Percentiles rank a stretch among this genome's conserved stretches.
Evolutionary conservation across 345 rosid species (phyloP).

Genomic region (Cardamine occulta): DNA sequence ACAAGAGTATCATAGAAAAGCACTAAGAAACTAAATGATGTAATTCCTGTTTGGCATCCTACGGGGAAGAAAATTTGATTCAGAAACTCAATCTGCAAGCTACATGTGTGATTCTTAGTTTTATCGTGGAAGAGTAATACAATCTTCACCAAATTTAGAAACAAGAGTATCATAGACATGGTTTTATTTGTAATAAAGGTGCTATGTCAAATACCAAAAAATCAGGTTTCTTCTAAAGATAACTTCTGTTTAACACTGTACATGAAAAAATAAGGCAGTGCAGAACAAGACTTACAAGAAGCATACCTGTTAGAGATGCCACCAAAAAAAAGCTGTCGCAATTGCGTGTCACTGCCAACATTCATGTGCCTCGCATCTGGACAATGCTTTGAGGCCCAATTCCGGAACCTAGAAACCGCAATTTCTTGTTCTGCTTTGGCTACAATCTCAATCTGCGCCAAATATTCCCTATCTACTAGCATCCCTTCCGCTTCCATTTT

Average conservation of each 20-base stretch:
- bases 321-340: constrained; percentile 85
- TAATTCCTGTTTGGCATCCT: constrained; percentile 4
- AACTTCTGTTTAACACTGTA: constrained; percentile 2
- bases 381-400: constrained; percentile 87
- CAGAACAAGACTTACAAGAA: constrained; percentile 21
- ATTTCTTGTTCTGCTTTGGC: constrained; percentile 83
- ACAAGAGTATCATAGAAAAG: constrained; percentile 18
- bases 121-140: not conserved
- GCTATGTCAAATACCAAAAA: constrained; percentile 7
- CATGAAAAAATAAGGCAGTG: constrained; percentile 6
- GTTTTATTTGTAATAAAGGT: constrained; percentile 9
- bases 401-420: constrained; percentile 74
- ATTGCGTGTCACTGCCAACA: constrained; percentile 92
- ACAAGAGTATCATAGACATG: constrained; percentile 6
- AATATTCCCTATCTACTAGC: constrained; percentile 84
- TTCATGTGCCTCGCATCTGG: constrained; percentile 87
- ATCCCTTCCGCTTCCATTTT: constrained; percentile 91
- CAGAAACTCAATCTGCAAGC: constrained; percentile 14
- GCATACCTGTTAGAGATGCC: constrained; percentile 72
- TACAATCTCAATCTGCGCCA: constrained; percentile 79
- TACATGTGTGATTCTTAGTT: constrained; percentile 13
- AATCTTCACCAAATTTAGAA: constrained; percentile 1
- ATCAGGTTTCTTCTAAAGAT: constrained; percentile 8
- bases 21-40: constrained; percentile 8
- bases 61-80: not conserved